Percentiles rank a stretch among this genome's conserved stretches.
These are phyloP conservation scores for Macrolepiota albuminosa DNA, from an alignment of 768 basidiomycete species.

Conservation along the genomic window DNA sequence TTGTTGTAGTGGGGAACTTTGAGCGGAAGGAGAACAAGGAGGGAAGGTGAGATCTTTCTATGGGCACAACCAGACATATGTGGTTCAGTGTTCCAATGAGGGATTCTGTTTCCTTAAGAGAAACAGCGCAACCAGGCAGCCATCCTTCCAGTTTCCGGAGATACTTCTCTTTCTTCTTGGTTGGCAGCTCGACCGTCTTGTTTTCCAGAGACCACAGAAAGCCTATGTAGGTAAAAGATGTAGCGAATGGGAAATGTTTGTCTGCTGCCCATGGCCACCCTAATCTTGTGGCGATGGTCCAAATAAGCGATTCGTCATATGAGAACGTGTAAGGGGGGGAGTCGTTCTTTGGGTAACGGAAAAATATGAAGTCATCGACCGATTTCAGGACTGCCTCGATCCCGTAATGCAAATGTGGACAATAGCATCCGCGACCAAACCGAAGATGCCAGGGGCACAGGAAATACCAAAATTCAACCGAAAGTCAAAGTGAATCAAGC, in stretches of 20 bases:
- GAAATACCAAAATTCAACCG: neutral
- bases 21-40: too few relatives aligned
- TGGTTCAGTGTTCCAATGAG: neutral
- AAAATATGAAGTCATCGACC: neutral
- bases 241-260: neutral
- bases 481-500: neutral
- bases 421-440: too few relatives aligned
- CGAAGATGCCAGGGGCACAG: neutral
- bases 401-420: neutral
- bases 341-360: neutral
- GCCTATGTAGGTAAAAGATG: too few relatives aligned
- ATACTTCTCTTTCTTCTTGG: neutral
- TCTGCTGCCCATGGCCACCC: neutral
- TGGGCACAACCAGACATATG: neutral
- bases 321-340: too few relatives aligned
- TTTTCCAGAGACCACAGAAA: neutral
- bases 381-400: neutral
- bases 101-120: neutral
- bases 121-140: accelerated
- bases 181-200: neutral
- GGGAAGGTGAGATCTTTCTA: too few relatives aligned
- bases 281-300: neutral
- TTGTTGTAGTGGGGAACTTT: too few relatives aligned
- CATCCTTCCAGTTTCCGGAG: neutral
- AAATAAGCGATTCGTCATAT: too few relatives aligned